Conservation (phyloP, 169 alveolate genomes). For the Condylostoma magnum region DNA sequence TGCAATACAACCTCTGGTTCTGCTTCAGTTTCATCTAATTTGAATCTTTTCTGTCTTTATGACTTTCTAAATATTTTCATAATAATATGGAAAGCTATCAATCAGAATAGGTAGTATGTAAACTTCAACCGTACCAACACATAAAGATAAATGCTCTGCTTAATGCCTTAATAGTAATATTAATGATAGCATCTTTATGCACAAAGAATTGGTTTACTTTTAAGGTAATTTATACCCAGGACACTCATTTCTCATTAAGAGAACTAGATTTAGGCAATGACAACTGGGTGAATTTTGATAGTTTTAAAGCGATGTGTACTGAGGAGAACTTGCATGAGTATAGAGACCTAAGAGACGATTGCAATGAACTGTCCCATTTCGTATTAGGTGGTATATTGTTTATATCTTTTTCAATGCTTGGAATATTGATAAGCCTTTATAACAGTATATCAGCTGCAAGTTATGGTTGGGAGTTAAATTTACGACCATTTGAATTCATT, state of each 20-base stretch:
- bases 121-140: background rate
- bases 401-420: constrained; percentile 9
- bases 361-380: background rate
- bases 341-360: constrained; percentile 12
- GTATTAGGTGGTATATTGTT: constrained; percentile 21
- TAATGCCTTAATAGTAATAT: background rate
- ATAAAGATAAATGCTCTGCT: background rate
- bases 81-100: no score
- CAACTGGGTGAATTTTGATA: background rate
- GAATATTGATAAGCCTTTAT: background rate
- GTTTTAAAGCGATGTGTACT: constrained; percentile 23
- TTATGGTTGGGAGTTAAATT: background rate
- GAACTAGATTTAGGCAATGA: constrained; percentile 16
- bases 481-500: background rate
- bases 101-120: background rate
- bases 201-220: constrained; percentile 7
- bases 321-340: background rate
- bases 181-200: background rate
- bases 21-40: no score
- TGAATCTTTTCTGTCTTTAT: no score
- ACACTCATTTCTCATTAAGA: constrained; percentile 23
- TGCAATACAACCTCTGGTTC: no score
- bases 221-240: no score
- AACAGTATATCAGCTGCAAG: constrained; percentile 4
- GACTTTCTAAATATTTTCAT: no score